Evolutionary conservation across 345 rosid species (phyloP), one percentile per base, ranked within the genome.

Genomic region (Cochlearia excelsa): DNA sequence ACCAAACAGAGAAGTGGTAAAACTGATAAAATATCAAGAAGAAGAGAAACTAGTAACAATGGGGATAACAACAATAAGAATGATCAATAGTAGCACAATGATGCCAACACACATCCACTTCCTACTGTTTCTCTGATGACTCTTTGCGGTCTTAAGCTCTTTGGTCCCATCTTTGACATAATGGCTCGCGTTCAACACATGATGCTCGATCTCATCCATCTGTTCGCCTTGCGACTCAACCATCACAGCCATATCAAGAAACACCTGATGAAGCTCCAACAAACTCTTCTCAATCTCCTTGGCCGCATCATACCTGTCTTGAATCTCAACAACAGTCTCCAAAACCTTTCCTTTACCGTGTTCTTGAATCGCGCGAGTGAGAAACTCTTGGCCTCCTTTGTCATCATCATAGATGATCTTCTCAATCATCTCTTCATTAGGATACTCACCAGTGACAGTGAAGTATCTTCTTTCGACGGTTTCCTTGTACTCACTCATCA

Each of bases 191-290:
- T 77, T 87, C 81, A 87, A 30, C 55, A 90, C 97, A 47, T 94
- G 97, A 52, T 84, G 95, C 71, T 85, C 96, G 5, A 90, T 94
- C 60, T 94, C 92, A 59, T 94, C 96, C 84, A 94, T 77, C 73
- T 94, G 84, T 75, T 90, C 97, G 1, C 95, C 99, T 53, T 94
- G 99, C 0, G 90, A 58, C 71, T 87, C 95, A 44, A 90, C 97
- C 96, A 90, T 87, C 41, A 94, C 95, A 0, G 96, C 90, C 99
- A 87, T 94, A 65, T 93, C 99, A 26, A 89, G 7, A 65, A 93
- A 93, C 75, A 89, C 84, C 44, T 89, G 99, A 48, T 93, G 99
- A 67, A 94, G 88, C 82, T 90, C 97, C 70, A 87, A 56, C 59
- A 93, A 47, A 64, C 92, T 93, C 83, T 78, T 90, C 87, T 93